These are phyloP conservation scores for Neurospora sublineolata DNA, from an alignment of 495 filamentous ascomycete species.

Conservation along the genomic window DNA sequence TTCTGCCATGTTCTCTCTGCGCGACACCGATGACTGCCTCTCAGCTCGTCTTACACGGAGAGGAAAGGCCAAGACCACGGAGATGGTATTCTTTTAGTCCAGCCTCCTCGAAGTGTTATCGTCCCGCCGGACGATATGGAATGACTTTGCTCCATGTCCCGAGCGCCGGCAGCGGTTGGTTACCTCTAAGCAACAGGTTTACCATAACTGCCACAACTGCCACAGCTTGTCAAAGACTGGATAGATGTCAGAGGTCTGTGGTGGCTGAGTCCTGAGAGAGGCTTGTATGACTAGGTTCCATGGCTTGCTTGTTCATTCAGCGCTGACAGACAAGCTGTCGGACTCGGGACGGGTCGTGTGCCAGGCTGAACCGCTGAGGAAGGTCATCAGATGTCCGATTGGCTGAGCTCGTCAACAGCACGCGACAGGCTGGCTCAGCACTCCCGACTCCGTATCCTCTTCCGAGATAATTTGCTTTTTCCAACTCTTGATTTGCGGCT, in stretches of 20 bases:
- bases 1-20: neutral
- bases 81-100: neutral
- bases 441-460: neutral
- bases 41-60: neutral
- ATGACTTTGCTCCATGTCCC: neutral
- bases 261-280: neutral
- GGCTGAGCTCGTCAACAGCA: neutral
- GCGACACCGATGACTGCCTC: neutral
- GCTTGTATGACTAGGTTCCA: neutral
- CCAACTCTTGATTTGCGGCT: neutral
- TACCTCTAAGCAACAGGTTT: neutral
- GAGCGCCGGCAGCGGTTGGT: neutral
- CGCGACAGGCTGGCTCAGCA: neutral
- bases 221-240: neutral
- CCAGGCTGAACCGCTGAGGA: neutral
- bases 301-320: neutral
- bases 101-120: neutral
- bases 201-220: neutral
- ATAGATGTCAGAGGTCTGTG: neutral
- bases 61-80: neutral
- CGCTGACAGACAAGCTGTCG: neutral
- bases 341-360: neutral
- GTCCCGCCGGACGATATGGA: neutral
- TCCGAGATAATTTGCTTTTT: neutral
- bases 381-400: neutral